Percentiles rank a stretch among this genome's conserved stretches.
These are phyloP conservation scores for Cystobasidium sp. DNA, from an alignment of 1,284 basidiomycete species.

Conservation along the genomic window DNA sequence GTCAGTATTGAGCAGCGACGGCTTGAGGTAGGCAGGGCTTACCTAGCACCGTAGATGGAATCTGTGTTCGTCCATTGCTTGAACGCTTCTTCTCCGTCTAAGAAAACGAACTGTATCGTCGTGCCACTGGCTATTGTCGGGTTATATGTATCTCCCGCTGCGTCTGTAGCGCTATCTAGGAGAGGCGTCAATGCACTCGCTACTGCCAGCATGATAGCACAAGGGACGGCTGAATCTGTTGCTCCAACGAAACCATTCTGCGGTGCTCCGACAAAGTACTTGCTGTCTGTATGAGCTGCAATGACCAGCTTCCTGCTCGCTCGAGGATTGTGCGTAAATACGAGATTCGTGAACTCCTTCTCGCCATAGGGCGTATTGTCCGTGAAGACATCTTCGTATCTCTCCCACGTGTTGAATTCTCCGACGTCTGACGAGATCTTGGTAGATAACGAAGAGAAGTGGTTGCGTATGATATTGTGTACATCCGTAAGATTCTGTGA, in stretches of 20 bases:
- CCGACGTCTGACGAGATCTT: slow-evolving; percentile 7
- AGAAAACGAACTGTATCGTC: slow-evolving; percentile 92
- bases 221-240: slow-evolving; percentile 94
- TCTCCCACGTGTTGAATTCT: slow-evolving; percentile 31
- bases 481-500: slow-evolving; percentile 47
- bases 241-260: slow-evolving; percentile 92
- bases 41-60: slow-evolving; percentile 92
- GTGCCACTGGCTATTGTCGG: slow-evolving; percentile 70
- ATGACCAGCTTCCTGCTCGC: slow-evolving; percentile 82
- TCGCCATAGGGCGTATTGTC: slow-evolving; percentile 80
- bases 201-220: slow-evolving; percentile 88
- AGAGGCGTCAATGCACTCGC: slow-evolving; percentile 78
- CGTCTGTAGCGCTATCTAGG: slow-evolving; percentile 63
- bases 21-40: slow-evolving; percentile 47
- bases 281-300: slow-evolving; percentile 94
- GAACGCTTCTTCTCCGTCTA: slow-evolving; percentile 98
- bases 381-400: slow-evolving; percentile 68
- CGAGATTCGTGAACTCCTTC: slow-evolving; percentile 83
- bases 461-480: slow-evolving; percentile 46
- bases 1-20: slow-evolving; percentile 4
- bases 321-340: slow-evolving; percentile 89
- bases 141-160: slow-evolving; percentile 62
- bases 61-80: slow-evolving; percentile 85
- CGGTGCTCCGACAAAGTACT: slow-evolving; percentile 76
- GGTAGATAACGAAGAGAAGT: slow-evolving; percentile 45